phyloP scores from a whole-genome alignment of 192 early-diverging fungal genomes.

The Coemansia furcata region DNA sequence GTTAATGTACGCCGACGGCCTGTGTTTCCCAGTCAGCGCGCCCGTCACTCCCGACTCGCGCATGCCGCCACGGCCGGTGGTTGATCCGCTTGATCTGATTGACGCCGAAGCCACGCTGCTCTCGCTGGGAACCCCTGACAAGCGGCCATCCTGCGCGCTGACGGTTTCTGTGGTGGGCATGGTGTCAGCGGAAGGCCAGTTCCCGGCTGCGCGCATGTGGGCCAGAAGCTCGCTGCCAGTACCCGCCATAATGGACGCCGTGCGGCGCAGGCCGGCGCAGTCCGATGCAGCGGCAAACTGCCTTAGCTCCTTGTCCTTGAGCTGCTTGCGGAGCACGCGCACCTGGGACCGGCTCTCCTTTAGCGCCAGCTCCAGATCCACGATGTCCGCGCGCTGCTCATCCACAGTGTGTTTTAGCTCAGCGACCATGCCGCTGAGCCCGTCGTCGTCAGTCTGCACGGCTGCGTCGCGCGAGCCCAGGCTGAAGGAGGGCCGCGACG shows the following conservation, averaged over 20 bases:
- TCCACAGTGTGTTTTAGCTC: slow-evolving; percentile 17
- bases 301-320: slow-evolving; percentile 29
- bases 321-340: slow-evolving; percentile 30
- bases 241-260: slow-evolving; percentile 18
- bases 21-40: background rate
- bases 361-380: slow-evolving; percentile 24
- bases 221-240: background rate
- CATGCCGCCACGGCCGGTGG: background rate
- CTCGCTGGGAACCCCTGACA: background rate
- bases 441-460: background rate
- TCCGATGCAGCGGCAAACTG: slow-evolving; percentile 35
- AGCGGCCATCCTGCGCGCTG: background rate
- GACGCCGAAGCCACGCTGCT: background rate
- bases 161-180: background rate
- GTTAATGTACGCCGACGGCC: slow-evolving; percentile 29
- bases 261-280: slow-evolving; percentile 24
- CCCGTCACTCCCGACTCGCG: background rate
- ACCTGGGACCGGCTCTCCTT: slow-evolving; percentile 22
- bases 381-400: slow-evolving; percentile 33
- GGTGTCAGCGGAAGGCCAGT: background rate
- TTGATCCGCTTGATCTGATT: background rate
- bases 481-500: background rate
- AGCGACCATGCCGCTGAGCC: background rate
- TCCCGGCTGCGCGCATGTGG: background rate
- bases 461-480: background rate